Conservation (phyloP, 345 rosid genomes). For the Aurinia saxatilis region DNA sequence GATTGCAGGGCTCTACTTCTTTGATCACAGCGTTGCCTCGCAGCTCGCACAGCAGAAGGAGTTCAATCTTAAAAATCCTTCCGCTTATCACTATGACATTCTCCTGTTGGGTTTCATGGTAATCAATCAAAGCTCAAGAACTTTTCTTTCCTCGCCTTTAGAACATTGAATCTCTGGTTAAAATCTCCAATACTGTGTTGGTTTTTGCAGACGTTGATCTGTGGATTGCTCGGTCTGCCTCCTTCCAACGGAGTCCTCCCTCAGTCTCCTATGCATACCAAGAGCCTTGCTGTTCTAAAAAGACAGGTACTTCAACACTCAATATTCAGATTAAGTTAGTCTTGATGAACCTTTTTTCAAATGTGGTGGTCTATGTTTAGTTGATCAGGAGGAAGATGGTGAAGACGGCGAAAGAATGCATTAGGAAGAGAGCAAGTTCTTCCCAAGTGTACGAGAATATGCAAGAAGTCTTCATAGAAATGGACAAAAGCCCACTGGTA, state of each 20-base stretch:
- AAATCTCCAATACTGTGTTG: not conserved
- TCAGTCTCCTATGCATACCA: constrained; percentile 95
- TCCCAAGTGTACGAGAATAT: constrained; percentile 60
- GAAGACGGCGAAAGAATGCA: constrained; percentile 67
- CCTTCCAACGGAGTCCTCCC: constrained; percentile 90
- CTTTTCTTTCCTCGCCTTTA: not conserved
- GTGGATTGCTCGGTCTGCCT: constrained; percentile 77
- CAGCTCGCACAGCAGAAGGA: constrained; percentile 85
- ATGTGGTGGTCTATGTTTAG: constrained; percentile 28
- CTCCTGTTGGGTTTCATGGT: constrained; percentile 69
- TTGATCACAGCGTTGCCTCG: constrained; percentile 81
- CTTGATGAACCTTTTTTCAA: not conserved
- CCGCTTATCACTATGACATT: constrained; percentile 75
- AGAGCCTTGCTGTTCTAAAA: constrained; percentile 75
- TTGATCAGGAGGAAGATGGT: constrained; percentile 63
- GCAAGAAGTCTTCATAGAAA: constrained; percentile 63
- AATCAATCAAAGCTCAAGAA: constrained; percentile 1
- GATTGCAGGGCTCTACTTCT: constrained; percentile 78
- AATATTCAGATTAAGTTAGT: not conserved
- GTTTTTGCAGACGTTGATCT: constrained; percentile 56
- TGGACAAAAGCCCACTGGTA: constrained; percentile 50
- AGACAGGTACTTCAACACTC: constrained; percentile 28
- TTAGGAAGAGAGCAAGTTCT: constrained; percentile 44
- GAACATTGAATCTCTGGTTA: not conserved
- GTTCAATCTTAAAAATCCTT: constrained; percentile 76